Conservation (phyloP, 2,329 filamentous ascomycete genomes). For the Mycocentrospora acerina region DNA sequence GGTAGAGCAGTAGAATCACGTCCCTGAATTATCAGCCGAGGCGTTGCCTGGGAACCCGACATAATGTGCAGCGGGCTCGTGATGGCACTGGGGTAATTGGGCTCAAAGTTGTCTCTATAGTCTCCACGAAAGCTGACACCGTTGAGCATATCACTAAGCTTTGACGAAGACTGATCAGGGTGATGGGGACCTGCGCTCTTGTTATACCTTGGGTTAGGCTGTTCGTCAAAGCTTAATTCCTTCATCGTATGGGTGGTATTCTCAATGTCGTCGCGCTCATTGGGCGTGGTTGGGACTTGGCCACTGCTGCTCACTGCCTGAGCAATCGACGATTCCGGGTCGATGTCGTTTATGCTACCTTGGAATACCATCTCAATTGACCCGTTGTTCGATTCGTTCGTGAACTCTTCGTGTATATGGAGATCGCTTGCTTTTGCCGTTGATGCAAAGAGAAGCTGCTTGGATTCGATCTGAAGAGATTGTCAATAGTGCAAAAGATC, state of each 20-base stretch:
- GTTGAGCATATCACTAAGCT: slow-evolving; percentile 32
- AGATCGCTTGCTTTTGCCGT: slow-evolving; percentile 9
- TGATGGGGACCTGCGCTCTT: slow-evolving; percentile 6
- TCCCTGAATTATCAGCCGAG: slow-evolving; percentile 4
- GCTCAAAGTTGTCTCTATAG: slow-evolving; percentile 19
- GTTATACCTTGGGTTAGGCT: slow-evolving; percentile 1
- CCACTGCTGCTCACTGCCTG: slow-evolving; percentile 5
- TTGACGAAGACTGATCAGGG: slow-evolving; percentile 24
- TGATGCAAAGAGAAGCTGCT: slow-evolving; percentile 24
- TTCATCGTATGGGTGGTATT: slow-evolving; percentile 20
- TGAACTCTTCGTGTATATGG: slow-evolving; percentile 12
- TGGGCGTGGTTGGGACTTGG: slow-evolving; percentile 1
- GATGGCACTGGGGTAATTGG: slow-evolving; percentile 30
- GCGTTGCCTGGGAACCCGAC: slow-evolving; percentile 6
- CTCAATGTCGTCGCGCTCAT: slow-evolving; percentile 7
- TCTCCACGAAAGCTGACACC: slow-evolving; percentile 18
- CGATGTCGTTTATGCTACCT: slow-evolving; percentile 22
- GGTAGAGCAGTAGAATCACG: neutral
- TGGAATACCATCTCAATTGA: slow-evolving; percentile 30
- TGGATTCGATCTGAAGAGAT: slow-evolving; percentile 23
- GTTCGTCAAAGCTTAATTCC: slow-evolving; percentile 18
- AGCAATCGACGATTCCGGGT: slow-evolving; percentile 14
- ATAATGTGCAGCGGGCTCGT: slow-evolving; percentile 31
- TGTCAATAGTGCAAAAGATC: slow-evolving; percentile 8
- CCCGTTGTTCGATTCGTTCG: slow-evolving; percentile 15